Conservation (phyloP, 805 yeast species). For the Komagataella pastoris region DNA sequence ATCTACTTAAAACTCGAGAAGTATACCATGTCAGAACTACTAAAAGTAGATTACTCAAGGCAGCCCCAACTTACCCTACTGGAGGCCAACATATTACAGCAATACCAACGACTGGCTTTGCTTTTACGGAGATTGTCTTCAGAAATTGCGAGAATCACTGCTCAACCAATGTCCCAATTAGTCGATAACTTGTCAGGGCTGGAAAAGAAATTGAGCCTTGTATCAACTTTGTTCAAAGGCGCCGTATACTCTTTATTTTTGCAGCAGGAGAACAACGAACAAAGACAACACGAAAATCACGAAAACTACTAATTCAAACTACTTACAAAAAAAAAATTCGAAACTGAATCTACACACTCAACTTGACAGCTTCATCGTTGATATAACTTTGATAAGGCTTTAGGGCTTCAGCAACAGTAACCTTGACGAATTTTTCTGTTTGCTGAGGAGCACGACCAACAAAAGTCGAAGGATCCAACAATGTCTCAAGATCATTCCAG, state of each 20-base stretch:
- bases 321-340: neutral
- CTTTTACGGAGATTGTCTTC: constrained; percentile 18
- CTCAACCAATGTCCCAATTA: constrained; percentile 17
- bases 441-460: constrained; percentile 98
- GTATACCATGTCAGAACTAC: neutral
- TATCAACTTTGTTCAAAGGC: constrained; percentile 29
- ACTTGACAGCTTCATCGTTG: constrained; percentile 55
- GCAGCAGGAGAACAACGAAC: neutral
- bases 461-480: constrained; percentile 87
- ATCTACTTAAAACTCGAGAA: neutral
- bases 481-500: constrained; percentile 65
- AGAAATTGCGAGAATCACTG: constrained; percentile 18
- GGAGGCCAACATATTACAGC: constrained; percentile 22
- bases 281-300: neutral
- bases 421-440: constrained; percentile 81
- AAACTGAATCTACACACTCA: constrained; percentile 45
- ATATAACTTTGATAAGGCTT: constrained; percentile 48
- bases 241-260: constrained; percentile 19
- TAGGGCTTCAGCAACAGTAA: constrained; percentile 76
- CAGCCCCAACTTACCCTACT: constrained; percentile 1
- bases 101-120: constrained; percentile 23
- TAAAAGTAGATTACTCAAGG: neutral
- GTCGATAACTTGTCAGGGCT: constrained; percentile 23
- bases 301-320: neutral
- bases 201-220: constrained; percentile 28